phyloP scores from a whole-genome alignment of 306 rosid genomes.

The Quercus suber region DNA sequence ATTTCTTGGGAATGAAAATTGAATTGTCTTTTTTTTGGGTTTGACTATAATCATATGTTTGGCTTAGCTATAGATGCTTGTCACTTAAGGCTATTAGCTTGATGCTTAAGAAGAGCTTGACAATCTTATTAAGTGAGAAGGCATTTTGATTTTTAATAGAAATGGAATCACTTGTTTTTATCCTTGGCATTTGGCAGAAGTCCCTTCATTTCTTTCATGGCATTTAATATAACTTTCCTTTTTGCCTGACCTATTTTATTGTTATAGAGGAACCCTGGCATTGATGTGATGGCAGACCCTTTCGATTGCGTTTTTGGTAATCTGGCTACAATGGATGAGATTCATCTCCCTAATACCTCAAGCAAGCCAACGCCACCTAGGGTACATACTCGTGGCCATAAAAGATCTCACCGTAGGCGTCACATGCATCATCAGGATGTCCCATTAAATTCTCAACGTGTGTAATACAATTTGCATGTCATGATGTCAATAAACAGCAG shows the following conservation, averaged over 20 bases:
- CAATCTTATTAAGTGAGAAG: neutral
- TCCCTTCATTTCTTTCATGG: neutral
- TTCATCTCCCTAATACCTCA: conserved; percentile 30
- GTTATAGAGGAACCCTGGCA: conserved; percentile 37
- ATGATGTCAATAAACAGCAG: conserved; percentile 7
- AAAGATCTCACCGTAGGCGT: conserved; percentile 66
- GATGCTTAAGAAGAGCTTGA: neutral
- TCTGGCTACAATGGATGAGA: conserved; percentile 46
- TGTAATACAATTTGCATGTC: conserved; percentile 23
- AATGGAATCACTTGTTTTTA: neutral
- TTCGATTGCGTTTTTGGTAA: conserved; percentile 65
- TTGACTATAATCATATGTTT: neutral
- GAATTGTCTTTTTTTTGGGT: neutral
- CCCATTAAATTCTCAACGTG: conserved; percentile 19
- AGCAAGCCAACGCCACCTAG: conserved; percentile 37
- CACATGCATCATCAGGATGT: conserved; percentile 45
- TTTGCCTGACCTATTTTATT: neutral
- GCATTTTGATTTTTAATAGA: neutral
- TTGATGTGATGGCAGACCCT: conserved; percentile 49
- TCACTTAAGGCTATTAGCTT: neutral
- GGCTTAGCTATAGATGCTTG: neutral
- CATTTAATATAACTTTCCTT: neutral
- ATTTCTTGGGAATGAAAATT: neutral
- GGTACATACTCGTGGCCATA: conserved; percentile 37
- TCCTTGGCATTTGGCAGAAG: neutral